Percentiles rank a stretch among this genome's conserved stretches.
Conservation (phyloP, 495 filamentous ascomycete genomes). For the Daldinia grandis region DNA sequence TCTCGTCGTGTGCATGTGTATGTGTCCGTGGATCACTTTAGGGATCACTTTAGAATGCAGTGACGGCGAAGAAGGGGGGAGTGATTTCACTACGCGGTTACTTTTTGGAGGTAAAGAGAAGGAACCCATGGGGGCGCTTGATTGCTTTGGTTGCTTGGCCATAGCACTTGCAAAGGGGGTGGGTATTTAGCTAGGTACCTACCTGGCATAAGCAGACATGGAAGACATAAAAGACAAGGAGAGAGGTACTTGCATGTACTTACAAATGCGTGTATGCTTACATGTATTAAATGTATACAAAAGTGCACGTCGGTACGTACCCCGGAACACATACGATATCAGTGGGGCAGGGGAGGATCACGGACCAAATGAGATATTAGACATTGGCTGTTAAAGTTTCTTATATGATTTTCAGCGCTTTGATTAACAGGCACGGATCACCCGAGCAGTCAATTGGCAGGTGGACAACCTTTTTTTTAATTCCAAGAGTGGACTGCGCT, state of each 20-base stretch:
- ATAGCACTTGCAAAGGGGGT: slow-evolving; percentile 30
- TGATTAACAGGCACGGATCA: slow-evolving; percentile 41
- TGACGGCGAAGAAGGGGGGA: slow-evolving; percentile 33
- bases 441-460: slow-evolving; percentile 15
- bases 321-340: neutral
- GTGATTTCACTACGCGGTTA: slow-evolving; percentile 22
- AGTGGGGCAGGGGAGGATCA: slow-evolving; percentile 25
- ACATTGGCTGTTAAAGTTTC: slow-evolving; percentile 39
- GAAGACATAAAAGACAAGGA: neutral
- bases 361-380: slow-evolving; percentile 10
- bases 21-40: slow-evolving; percentile 18
- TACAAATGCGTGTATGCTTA: neutral
- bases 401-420: slow-evolving; percentile 32
- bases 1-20: slow-evolving; percentile 13
- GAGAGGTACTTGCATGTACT: neutral
- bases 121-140: slow-evolving; percentile 22
- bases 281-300: neutral
- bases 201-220: neutral
- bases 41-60: slow-evolving; percentile 20
- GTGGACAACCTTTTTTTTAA: slow-evolving; percentile 24
- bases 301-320: slow-evolving; percentile 13
- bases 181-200: slow-evolving; percentile 13
- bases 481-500: slow-evolving; percentile 29
- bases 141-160: slow-evolving; percentile 37
- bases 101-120: slow-evolving; percentile 37